A percentile compares a stretch with the other conserved stretches of the same genome.
phyloP scores from a whole-genome alignment of 2,329 filamentous ascomycete genomes.

The Podosphaera fusca region DNA sequence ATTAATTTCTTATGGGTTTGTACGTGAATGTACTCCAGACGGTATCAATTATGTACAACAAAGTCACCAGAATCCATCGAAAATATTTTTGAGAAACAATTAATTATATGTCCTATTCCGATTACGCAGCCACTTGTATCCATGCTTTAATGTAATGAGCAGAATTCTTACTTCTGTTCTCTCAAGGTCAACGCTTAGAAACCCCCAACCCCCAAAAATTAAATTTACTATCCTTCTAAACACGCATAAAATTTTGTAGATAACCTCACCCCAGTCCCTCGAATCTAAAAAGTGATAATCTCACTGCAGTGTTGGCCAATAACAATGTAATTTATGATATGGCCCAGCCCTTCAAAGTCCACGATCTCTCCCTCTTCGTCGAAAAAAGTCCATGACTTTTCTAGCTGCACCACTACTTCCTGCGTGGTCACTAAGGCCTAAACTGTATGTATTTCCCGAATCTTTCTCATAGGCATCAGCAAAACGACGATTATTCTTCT shows the following conservation, averaged over 20 bases:
- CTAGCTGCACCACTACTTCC: slow-evolving; percentile 74
- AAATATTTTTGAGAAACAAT: background rate
- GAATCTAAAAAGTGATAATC: too few relatives aligned
- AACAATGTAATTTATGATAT: background rate
- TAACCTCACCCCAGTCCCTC: too few relatives aligned
- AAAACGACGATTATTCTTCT: slow-evolving; percentile 73
- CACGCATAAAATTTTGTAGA: too few relatives aligned
- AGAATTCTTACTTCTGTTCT: background rate
- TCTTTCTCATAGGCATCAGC: slow-evolving; percentile 71
- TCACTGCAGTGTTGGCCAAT: too few relatives aligned
- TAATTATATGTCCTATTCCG: background rate
- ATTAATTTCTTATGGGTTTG: too few relatives aligned
- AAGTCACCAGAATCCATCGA: too few relatives aligned
- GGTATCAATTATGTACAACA: too few relatives aligned
- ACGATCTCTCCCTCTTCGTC: slow-evolving; percentile 53
- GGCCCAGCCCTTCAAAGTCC: slow-evolving; percentile 3
- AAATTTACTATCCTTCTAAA: too few relatives aligned
- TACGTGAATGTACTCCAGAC: too few relatives aligned
- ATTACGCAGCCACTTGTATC: background rate
- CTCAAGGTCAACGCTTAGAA: background rate
- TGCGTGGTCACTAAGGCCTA: slow-evolving; percentile 34
- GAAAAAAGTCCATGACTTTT: slow-evolving; percentile 96
- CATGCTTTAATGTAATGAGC: background rate
- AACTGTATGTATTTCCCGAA: slow-evolving; percentile 33
- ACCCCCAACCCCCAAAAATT: too few relatives aligned